A percentile compares a stretch with the other conserved stretches of the same genome.
Evolutionary conservation across 176 grass and related monocot genomes (phyloP).

Genomic region (Microstegium vimineum): DNA sequence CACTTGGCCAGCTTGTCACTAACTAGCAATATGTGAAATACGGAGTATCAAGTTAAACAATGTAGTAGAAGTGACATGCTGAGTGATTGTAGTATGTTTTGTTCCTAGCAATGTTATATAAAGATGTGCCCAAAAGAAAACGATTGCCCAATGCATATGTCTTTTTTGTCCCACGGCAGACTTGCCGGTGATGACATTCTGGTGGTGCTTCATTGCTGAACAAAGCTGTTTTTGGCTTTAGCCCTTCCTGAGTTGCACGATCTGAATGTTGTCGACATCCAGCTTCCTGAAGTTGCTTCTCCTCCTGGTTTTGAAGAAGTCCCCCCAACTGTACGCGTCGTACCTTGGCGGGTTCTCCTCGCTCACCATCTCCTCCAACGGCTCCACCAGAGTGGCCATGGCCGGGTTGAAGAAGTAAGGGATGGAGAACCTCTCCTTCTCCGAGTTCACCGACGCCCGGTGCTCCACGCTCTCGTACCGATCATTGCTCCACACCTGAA

Average conservation of each 20-base stretch:
- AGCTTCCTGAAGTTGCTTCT: slow-evolving; percentile 65
- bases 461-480: slow-evolving; percentile 84
- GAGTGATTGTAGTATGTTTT: too few relatives aligned
- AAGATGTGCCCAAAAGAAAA: too few relatives aligned
- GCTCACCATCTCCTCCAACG: slow-evolving; percentile 49
- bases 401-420: slow-evolving; percentile 74
- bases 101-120: too few relatives aligned
- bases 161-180: too few relatives aligned
- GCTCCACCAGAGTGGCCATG: slow-evolving; percentile 39
- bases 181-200: too few relatives aligned
- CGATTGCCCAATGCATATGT: too few relatives aligned
- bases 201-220: too few relatives aligned
- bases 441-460: slow-evolving; percentile 51
- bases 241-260: slow-evolving; percentile 54
- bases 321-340: slow-evolving; percentile 45
- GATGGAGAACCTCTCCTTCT: slow-evolving; percentile 47
- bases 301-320: slow-evolving; percentile 53
- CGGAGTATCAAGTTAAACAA: too few relatives aligned
- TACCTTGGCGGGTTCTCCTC: slow-evolving; percentile 53
- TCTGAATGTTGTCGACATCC: slow-evolving; percentile 59
- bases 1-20: too few relatives aligned
- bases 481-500: slow-evolving; percentile 60
- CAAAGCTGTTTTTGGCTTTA: too few relatives aligned
- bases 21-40: too few relatives aligned
- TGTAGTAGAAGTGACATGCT: too few relatives aligned